A percentile compares a stretch with the other conserved stretches of the same genome.
phyloP scores from a whole-genome alignment of 176 grass and related monocot genomes.

The Aegilops speltoides region DNA sequence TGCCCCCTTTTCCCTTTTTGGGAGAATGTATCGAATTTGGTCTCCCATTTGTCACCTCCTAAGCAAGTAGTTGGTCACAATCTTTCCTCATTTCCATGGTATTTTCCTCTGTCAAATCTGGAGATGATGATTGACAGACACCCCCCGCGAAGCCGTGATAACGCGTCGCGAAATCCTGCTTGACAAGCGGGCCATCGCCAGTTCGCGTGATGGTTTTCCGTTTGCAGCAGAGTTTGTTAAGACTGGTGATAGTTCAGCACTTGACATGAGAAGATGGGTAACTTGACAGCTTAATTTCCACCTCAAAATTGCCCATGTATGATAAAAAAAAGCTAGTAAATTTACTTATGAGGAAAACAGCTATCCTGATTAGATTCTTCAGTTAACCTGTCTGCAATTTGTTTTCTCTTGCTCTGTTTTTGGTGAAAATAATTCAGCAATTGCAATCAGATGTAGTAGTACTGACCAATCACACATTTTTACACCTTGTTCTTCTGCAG shows the following conservation, averaged over 20 bases:
- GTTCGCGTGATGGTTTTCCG: neutral
- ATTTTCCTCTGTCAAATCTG: neutral
- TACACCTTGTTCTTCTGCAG: slow-evolving; percentile 28
- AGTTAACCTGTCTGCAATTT: neutral
- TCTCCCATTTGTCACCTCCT: slow-evolving; percentile 8
- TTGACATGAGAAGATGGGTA: slow-evolving; percentile 7
- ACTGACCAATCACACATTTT: neutral
- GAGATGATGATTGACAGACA: slow-evolving; percentile 15
- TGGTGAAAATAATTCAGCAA: neutral
- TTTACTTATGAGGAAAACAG: neutral
- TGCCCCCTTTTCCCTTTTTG: neutral
- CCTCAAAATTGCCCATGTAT: neutral
- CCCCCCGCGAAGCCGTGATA: neutral
- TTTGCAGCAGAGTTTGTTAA: neutral
- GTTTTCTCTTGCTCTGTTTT: neutral
- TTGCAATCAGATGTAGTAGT: neutral
- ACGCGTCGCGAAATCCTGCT: too few relatives aligned
- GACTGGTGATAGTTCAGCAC: neutral
- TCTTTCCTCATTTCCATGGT: neutral
- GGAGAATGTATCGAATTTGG: slow-evolving; percentile 31
- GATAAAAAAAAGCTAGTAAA: neutral
- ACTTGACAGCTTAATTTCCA: neutral
- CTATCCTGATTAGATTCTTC: neutral
- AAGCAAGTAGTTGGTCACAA: slow-evolving; percentile 29
- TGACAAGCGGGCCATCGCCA: neutral